Evolutionary conservation across 768 basidiomycete species (phyloP).

Genomic region (Cystobasidiopsis lactophilus): DNA sequence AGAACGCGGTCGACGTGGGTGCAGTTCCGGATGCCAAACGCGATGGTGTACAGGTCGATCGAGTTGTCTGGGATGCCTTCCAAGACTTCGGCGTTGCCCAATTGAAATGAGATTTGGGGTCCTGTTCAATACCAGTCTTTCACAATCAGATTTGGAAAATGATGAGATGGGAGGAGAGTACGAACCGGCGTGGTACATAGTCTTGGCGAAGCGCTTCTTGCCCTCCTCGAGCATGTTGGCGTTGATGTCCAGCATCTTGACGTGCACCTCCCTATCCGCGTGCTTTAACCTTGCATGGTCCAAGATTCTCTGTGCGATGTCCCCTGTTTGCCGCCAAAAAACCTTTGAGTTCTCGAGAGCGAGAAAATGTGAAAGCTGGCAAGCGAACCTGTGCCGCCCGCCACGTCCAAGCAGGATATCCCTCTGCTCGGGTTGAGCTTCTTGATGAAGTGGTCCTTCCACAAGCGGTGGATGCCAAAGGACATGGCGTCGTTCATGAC

Average conservation of each 20-base stretch:
- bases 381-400: slow-evolving; percentile 54
- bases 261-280: slow-evolving; percentile 67
- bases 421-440: slow-evolving; percentile 33
- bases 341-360: background rate
- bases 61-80: slow-evolving; percentile 53
- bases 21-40: slow-evolving; percentile 94
- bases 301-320: slow-evolving; percentile 82
- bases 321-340: slow-evolving; percentile 28
- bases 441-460: slow-evolving; percentile 62
- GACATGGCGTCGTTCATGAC: slow-evolving; percentile 99
- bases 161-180: slow-evolving; percentile 19
- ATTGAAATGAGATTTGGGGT: slow-evolving; percentile 49
- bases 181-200: slow-evolving; percentile 91
- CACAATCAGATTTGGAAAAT: background rate
- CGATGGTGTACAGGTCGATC: slow-evolving; percentile 92
- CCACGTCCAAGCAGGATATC: slow-evolving; percentile 70
- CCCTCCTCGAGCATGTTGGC: slow-evolving; percentile 88
- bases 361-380: background rate
- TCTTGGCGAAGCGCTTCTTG: slow-evolving; percentile 69
- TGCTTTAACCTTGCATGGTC: slow-evolving; percentile 75
- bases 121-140: slow-evolving; percentile 37
- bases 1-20: slow-evolving; percentile 76
- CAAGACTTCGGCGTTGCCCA: slow-evolving; percentile 75
- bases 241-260: slow-evolving; percentile 85
- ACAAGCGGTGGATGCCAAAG: slow-evolving; percentile 78